phyloP scores from a whole-genome alignment of 164 flowering plant species.

The Chimonanthus salicifolius region DNA sequence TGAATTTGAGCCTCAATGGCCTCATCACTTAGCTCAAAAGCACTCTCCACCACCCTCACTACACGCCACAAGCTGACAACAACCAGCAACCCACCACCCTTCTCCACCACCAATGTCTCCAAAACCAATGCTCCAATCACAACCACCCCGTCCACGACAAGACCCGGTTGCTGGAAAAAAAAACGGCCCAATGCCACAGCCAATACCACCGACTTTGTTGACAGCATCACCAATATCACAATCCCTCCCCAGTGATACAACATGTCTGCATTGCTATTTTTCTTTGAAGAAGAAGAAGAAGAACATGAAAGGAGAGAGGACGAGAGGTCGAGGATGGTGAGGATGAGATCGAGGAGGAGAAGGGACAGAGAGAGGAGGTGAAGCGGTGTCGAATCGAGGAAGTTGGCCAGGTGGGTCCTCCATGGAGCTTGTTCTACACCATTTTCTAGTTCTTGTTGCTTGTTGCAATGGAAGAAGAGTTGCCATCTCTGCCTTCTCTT shows the following conservation, averaged over 20 bases:
- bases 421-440: conserved; percentile 29
- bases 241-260: conserved; percentile 51
- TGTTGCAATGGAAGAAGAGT: conserved; percentile 7
- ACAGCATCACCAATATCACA: conserved; percentile 38
- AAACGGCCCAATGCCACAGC: conserved; percentile 34
- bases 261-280: background rate
- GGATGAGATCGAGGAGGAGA: conserved; percentile 39
- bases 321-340: conserved; percentile 51
- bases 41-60: conserved; percentile 54
- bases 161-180: conserved; percentile 40
- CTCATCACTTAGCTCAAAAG: conserved; percentile 60
- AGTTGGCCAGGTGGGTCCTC: conserved; percentile 32
- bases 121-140: conserved; percentile 39
- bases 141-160: conserved; percentile 45
- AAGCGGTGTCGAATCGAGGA: conserved; percentile 45
- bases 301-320: conserved; percentile 35
- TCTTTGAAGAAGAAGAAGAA: background rate
- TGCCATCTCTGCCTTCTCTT: conserved; percentile 32
- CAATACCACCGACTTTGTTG: conserved; percentile 22
- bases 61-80: conserved; percentile 66
- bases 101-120: conserved; percentile 32
- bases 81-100: conserved; percentile 48
- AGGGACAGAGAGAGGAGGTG: conserved; percentile 27
- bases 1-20: conserved; percentile 47
- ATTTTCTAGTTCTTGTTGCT: conserved; percentile 1